Evolutionary conservation across 1,139 yeast genomes (phyloP), one percentile per base, ranked within the genome.

Genomic region (Lodderomyces pseudojiufengensis): DNA sequence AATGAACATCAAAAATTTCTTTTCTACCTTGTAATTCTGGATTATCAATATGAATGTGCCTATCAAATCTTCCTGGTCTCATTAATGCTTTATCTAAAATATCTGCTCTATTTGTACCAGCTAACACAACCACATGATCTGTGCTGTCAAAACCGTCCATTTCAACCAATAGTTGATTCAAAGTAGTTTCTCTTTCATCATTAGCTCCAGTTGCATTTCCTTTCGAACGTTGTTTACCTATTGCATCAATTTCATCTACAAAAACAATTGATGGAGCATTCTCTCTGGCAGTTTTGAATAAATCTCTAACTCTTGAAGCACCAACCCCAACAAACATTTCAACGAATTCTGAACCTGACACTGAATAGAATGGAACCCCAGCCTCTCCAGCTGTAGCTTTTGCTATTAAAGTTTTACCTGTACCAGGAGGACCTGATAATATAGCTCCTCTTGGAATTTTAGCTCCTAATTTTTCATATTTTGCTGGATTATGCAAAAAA

Each of bases 241-340:
- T 92, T 4, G 98, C 98, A 70, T 92, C 98, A 45, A 92, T 92
- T 67, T 92, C 98, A 67, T 92, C 98, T 40, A 92, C 88, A 54
- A 92, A 92, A 31, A 92, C 83, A 53, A 92, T 92, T 21, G 95
- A 75, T 2, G 98, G 98, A 0, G 97, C 95, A 59, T 83, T 80
- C 54, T 84, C 86, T 57, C 97, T 78, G 4, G 98, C 98, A 32
- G 87, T 86, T 51, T 84, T 79, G 61, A 92, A 92, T 53, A 92
- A 68, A 57, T 92, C 97, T 57, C 98, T 86, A 26, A 92, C 98
- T 57, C 98, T 78, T 15, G 95, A 84, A 2, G 98, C 97, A 65
- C 98, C 98, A 11, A 92, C 97, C 68, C 98, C 98, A 25, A 88
- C 97, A 66, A 88, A 92, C 97, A 92, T 90, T 62, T 92, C 98